Evolutionary conservation across 257 asterid genomes (phyloP).

Genomic region (Ocimum tenuiflorum): DNA sequence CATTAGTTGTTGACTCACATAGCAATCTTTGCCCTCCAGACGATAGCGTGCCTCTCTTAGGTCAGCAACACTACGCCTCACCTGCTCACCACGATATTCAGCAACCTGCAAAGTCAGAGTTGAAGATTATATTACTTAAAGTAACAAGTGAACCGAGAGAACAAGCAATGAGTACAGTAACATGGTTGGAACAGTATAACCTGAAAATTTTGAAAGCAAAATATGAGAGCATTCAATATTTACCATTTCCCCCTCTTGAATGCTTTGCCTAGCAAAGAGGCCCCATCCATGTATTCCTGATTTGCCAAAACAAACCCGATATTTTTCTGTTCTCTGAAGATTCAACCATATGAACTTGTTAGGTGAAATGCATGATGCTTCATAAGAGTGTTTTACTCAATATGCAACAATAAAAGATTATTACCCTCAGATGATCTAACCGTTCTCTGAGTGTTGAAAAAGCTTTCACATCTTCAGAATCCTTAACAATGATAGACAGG

Average conservation of each 20-base stretch:
- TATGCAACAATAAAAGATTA: constrained; percentile 11
- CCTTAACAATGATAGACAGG: constrained; percentile 36
- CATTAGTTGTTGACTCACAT: constrained; percentile 73
- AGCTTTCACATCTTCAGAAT: constrained; percentile 32
- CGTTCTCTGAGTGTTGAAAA: constrained; percentile 73
- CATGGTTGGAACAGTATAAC: neutral
- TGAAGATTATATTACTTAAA: constrained; percentile 4
- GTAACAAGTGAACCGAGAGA: neutral
- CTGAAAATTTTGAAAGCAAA: neutral
- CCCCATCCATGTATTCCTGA: constrained; percentile 99
- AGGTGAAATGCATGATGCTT: neutral
- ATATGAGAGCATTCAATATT: neutral
- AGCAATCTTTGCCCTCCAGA: constrained; percentile 86
- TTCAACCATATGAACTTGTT: constrained; percentile 12
- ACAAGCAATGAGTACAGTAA: neutral
- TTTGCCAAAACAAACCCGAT: constrained; percentile 83
- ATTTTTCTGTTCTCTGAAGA: constrained; percentile 68
- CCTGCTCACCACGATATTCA: constrained; percentile 89
- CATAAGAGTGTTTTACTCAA: neutral
- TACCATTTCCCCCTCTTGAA: constrained; percentile 97
- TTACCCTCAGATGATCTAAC: constrained; percentile 61
- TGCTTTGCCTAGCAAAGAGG: constrained; percentile 78
- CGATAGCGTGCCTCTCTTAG: constrained; percentile 74
- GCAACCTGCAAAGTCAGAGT: constrained; percentile 46
- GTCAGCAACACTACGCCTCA: constrained; percentile 82